Conservation (phyloP, 1,139 yeast species). For the Candida sp. region DNA sequence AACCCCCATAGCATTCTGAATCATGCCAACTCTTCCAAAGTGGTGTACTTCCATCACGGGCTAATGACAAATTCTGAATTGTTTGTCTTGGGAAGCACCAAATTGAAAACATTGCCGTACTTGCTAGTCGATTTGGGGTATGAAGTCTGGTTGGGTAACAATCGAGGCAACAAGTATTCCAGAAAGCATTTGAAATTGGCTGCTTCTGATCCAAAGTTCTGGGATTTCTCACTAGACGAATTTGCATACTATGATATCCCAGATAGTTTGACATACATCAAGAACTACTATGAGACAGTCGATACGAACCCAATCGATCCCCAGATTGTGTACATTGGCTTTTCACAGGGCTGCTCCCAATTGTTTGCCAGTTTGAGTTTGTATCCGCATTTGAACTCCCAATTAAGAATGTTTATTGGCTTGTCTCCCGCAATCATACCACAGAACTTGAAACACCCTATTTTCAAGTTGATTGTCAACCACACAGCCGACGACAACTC, state of each 20-base stretch:
- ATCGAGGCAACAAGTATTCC: slow-evolving; percentile 40
- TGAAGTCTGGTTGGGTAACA: slow-evolving; percentile 43
- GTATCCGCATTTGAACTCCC: slow-evolving; percentile 35
- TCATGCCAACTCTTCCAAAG: slow-evolving; percentile 12
- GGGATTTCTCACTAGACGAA: slow-evolving; percentile 90
- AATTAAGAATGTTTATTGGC: slow-evolving; percentile 41
- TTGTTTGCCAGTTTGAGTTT: slow-evolving; percentile 46
- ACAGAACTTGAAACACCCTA: slow-evolving; percentile 40
- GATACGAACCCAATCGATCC: neutral
- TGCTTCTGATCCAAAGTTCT: slow-evolving; percentile 57
- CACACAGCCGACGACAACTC: slow-evolving; percentile 37
- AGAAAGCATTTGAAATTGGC: slow-evolving; percentile 40
- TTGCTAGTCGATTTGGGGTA: slow-evolving; percentile 34
- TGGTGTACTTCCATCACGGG: slow-evolving; percentile 54
- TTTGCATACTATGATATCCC: slow-evolving; percentile 88
- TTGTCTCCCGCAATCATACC: slow-evolving; percentile 53
- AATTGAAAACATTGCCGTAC: slow-evolving; percentile 33
- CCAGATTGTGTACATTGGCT: slow-evolving; percentile 41
- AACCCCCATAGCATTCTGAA: slow-evolving; percentile 4
- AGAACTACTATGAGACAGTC: slow-evolving; percentile 14
- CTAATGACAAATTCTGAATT: slow-evolving; percentile 49
- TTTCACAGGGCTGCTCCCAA: slow-evolving; percentile 53
- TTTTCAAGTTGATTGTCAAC: slow-evolving; percentile 37
- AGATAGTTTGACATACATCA: slow-evolving; percentile 66
- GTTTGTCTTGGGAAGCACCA: slow-evolving; percentile 42